Evolutionary conservation across 768 basidiomycete species (phyloP), one percentile per base, ranked within the genome.

Genomic region (Amyloporia xantha): DNA sequence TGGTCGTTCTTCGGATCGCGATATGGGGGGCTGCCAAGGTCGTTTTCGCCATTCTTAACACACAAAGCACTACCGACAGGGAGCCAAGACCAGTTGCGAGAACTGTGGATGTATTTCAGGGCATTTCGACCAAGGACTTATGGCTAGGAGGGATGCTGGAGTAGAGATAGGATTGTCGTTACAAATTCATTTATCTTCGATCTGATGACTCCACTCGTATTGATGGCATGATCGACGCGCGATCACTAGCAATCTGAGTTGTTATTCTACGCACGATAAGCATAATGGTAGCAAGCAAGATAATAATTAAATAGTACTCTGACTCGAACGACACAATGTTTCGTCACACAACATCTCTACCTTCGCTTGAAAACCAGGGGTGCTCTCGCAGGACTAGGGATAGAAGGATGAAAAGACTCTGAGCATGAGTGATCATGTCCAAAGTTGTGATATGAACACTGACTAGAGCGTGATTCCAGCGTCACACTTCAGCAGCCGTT

Each of bases 391-490:
- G 59, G 59, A 26, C 59, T 60, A 23, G 15, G 26, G n/a, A n/a
- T n/a, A n/a, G n/a, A n/a, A n/a, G n/a, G n/a, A 35, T 26, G 38
- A 19, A 35, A 17, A 11, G 20, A 3, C 42, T 23, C 21, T 17
- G 26, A 20, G 20, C 21, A n/a, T 9, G 3, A 25, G 9, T 3
- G 9, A 21, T 21, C 40, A 21, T 21, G 13, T 36, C 41, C n/a
- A n/a, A n/a, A n/a, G n/a, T n/a, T n/a, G n/a, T n/a, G n/a, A n/a
- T n/a, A n/a, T n/a, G n/a, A 39, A 33, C 17, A 60, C 62, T 28
- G 44, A 63, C 62, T 56, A 57, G 23, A 59, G 27, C 25, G 62
- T 63, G 19, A 63, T 21, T 15, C 52, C 54, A 5, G 37, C 46
- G 45, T 48, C 45, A 36, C 49, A 53, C 47, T 28, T 38, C 13